Base-by-base conservation (phyloP, 1,284 basidiomycete species). In the Heterobasidion annosum region DNA sequence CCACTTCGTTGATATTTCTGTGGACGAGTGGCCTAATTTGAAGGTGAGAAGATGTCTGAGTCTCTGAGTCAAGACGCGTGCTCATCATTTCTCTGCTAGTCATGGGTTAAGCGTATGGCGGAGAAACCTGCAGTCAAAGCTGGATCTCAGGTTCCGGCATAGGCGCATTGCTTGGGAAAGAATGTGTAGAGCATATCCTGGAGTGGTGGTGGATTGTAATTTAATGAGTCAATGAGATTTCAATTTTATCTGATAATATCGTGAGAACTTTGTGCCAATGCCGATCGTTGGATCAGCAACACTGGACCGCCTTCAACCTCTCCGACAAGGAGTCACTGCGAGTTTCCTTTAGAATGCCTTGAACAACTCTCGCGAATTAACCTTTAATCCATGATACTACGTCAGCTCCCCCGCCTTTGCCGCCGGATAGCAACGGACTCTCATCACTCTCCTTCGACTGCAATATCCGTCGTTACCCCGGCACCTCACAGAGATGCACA, bases 21-120 rank as follows among this genome's bases (percentile, higher is more conserved):
- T 34, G 32, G 33, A 46, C 45, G 73, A 78, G 52, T 88, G 74
- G 71, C 83, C 86, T 0, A 68, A 68, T 50, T 64, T 88, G 50
- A 76, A 80, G 70, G 45, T 47, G n/a, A 47, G 45, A 12, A 47
- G 9, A 10, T 47, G 25, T 47, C 3, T 8, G n/a, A 40, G 37
- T 40, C 37, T 40, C n/a, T 5, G n/a, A 40, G 12, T 40, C n/a
- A 10, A 40, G 37, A 12, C 37, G n/a, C n/a, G 37, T 40, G 25
- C 25, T 43, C 3, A 47, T 47, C 4, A 10, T 47, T 16, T 13
- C 8, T 47, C 18, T 19, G 18, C 12, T 16, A 47, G 45, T 70
- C 70, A 7, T 81, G 78, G 78, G 42, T 77, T 19, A 67, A 72
- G 48, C 65, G 73, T 6, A 73, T 75, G 57, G 61, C 58, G 3